A percentile compares a stretch with the other conserved stretches of the same genome.
Evolutionary conservation across 306 rosid species (phyloP).

Genomic region (Vigna mungo): DNA sequence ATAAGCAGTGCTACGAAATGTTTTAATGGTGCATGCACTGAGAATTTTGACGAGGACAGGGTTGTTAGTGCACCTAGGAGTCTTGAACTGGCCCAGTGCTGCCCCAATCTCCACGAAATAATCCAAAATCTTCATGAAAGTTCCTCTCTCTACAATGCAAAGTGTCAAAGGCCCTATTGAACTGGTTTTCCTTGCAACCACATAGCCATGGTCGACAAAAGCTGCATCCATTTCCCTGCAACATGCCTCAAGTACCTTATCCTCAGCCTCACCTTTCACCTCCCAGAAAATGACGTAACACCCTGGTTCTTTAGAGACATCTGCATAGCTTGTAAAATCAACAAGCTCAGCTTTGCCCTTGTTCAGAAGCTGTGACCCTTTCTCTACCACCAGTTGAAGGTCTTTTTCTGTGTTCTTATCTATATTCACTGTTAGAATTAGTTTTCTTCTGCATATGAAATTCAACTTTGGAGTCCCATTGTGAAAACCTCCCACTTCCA

Average conservation of each 20-base stretch:
- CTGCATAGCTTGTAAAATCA: constrained; percentile 84
- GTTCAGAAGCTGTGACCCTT: constrained; percentile 58
- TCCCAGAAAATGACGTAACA: constrained; percentile 90
- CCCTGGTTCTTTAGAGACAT: constrained; percentile 63
- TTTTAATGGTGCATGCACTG: constrained; percentile 50
- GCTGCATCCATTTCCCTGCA: constrained; percentile 80
- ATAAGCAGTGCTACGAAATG: constrained; percentile 72
- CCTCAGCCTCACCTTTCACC: constrained; percentile 74
- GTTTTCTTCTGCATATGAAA: constrained; percentile 83
- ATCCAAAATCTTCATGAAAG: constrained; percentile 81
- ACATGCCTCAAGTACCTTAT: constrained; percentile 55
- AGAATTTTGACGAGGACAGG: constrained; percentile 66
- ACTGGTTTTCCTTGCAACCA: constrained; percentile 69
- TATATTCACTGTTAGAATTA: constrained; percentile 72
- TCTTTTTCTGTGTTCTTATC: constrained; percentile 95
- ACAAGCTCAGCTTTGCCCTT: constrained; percentile 65
- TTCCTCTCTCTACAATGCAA: constrained; percentile 72
- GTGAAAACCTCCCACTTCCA: constrained; percentile 87
- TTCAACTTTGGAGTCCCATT: constrained; percentile 79
- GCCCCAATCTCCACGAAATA: constrained; percentile 69
- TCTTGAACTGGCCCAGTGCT: constrained; percentile 85
- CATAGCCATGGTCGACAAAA: constrained; percentile 85
- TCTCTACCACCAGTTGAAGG: constrained; percentile 85
- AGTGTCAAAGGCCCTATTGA: constrained; percentile 85
- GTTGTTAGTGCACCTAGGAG: constrained; percentile 86